Percentiles rank a stretch among this genome's conserved stretches.
phyloP scores from a whole-genome alignment of 805 yeast genomes.

The Barnettozyma sp. region DNA sequence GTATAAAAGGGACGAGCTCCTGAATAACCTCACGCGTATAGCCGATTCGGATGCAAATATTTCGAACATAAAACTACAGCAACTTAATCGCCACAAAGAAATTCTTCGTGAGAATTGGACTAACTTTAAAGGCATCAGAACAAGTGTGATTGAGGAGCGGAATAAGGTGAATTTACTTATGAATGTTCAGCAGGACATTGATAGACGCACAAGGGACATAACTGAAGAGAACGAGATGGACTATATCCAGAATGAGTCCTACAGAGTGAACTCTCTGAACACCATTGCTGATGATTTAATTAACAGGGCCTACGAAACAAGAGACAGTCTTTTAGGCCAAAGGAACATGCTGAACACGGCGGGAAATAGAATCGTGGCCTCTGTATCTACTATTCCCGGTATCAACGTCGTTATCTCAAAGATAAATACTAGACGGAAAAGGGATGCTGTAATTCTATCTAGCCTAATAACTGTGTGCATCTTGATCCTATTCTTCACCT shows the following conservation, averaged over 20 bases:
- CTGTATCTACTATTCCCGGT: conserved; percentile 75
- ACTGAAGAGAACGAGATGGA: conserved; percentile 44
- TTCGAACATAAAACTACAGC: conserved; percentile 71
- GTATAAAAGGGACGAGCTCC: conserved; percentile 44
- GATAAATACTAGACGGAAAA: conserved; percentile 81
- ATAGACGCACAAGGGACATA: conserved; percentile 47
- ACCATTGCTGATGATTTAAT: conserved; percentile 71
- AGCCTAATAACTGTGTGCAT: conserved; percentile 66
- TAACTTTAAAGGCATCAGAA: conserved; percentile 53
- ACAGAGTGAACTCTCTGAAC: conserved; percentile 66
- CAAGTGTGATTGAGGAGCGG: conserved; percentile 63
- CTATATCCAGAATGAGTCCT: conserved; percentile 72
- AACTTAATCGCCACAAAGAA: conserved; percentile 76
- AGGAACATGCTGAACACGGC: conserved; percentile 56
- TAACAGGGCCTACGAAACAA: conserved; percentile 80
- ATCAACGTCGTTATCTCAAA: conserved; percentile 64
- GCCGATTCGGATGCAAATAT: conserved; percentile 50
- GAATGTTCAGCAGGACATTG: conserved; percentile 74
- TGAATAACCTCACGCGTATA: conserved; percentile 45
- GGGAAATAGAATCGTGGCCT: conserved; percentile 51
- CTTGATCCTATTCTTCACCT: conserved; percentile 51
- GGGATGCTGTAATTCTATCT: conserved; percentile 84
- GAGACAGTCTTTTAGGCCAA: conserved; percentile 79
- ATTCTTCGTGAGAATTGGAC: conserved; percentile 60
- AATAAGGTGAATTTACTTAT: conserved; percentile 66